Conservation (phyloP, 2,329 filamentous ascomycete genomes). For the Nemania bipapillata region DNA sequence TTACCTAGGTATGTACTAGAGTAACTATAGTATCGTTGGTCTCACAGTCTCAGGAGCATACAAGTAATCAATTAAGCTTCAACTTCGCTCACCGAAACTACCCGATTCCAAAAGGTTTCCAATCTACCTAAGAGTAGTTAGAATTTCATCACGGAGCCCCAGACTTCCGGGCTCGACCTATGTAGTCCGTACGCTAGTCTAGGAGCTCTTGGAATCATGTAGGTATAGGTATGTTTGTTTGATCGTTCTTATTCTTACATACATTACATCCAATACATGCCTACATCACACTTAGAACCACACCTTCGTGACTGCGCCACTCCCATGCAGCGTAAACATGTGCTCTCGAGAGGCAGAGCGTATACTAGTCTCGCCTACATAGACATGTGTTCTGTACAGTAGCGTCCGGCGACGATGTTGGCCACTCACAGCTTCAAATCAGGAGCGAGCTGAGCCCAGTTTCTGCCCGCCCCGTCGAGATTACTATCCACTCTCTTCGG, state of each 20-base stretch:
- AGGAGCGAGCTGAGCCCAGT: constrained; percentile 12
- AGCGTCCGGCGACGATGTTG: not conserved
- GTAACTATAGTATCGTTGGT: not conserved
- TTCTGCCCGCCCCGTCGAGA: constrained; percentile 25
- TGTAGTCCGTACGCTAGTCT: too few species aligned
- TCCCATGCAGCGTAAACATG: constrained; percentile 24
- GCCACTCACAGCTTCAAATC: constrained; percentile 16
- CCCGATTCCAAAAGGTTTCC: not conserved
- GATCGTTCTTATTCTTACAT: not conserved
- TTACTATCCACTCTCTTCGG: constrained; percentile 29
- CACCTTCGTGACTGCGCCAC: constrained; percentile 24
- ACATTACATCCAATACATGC: too few species aligned
- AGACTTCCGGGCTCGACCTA: not conserved
- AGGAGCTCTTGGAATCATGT: too few species aligned
- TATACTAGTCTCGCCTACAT: too few species aligned
- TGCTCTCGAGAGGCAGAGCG: not conserved
- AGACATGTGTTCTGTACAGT: too few species aligned
- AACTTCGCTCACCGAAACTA: constrained; percentile 30
- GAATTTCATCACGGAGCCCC: constrained; percentile 3
- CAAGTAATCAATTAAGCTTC: not conserved
- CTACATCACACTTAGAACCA: not conserved
- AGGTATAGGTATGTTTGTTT: not conserved
- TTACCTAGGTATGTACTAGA: too few species aligned
- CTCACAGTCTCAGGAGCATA: constrained; percentile 8
- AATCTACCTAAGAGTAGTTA: not conserved